Conservation (phyloP, 2,329 filamentous ascomycete genomes). For the Aureobasidium sp. region DNA sequence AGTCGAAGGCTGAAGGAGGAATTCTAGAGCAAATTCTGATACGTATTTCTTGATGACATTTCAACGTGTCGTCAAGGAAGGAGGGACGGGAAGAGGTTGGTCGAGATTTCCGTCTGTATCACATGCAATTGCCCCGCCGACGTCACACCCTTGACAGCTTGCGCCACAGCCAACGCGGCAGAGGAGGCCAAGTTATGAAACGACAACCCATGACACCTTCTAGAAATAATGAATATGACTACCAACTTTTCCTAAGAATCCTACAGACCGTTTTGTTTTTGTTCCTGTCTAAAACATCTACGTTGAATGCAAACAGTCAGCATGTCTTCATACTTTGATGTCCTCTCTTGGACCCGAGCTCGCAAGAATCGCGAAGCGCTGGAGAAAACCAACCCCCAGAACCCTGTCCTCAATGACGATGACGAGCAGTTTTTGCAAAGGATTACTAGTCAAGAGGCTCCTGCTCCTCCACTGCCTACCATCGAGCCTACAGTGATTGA, state of each 20-base stretch:
- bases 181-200: neutral
- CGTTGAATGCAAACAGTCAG: neutral
- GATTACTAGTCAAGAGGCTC: slow-evolving; percentile 41
- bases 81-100: neutral
- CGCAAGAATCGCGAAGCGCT: slow-evolving; percentile 32
- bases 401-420: slow-evolving; percentile 51
- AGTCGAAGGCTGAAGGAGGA: too few relatives aligned
- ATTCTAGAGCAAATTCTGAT: neutral
- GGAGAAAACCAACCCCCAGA: slow-evolving; percentile 30
- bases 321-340: slow-evolving; percentile 29
- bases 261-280: neutral
- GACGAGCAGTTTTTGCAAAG: slow-evolving; percentile 52
- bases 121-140: neutral
- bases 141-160: slow-evolving; percentile 1
- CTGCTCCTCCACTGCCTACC: slow-evolving; percentile 37
- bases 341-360: slow-evolving; percentile 29
- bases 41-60: neutral
- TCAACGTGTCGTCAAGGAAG: neutral
- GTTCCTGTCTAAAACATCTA: neutral
- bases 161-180: slow-evolving; percentile 8
- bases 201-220: neutral
- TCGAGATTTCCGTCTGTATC: neutral
- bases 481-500: slow-evolving; percentile 28
- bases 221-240: neutral
- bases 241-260: neutral